Evolutionary conservation across 768 basidiomycete genomes (phyloP), one percentile per base, ranked within the genome.

Genomic region (Nidularia pulvinata): DNA sequence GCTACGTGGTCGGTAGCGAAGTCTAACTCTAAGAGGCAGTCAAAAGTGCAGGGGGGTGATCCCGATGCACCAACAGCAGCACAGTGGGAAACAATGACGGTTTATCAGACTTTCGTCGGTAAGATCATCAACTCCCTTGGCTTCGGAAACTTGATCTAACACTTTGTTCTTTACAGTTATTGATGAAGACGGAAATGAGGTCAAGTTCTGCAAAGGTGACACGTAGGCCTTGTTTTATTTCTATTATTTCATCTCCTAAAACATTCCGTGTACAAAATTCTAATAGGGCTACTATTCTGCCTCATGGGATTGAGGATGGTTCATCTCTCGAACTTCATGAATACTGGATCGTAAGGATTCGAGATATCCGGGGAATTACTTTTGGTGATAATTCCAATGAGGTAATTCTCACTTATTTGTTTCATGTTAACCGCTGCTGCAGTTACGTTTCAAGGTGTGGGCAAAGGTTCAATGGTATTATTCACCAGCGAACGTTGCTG

Each of bases 381-480:
- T 61, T 51, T 7, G 59, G 56, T 6, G 64, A 70, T 4, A 65
- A 59, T 1, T 60, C 61, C 3, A 73, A 59, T 60, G 55, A 55
- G 3, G 72, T 80, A 51, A 46, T 69, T 57, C 16, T 25, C 44
- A 43, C 45, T 30, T 14, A 46, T 37, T 51, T 1, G 14, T 45
- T 19, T 1, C 14, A 34, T 51, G 33, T 13, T 6, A 2, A 9
- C 4, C 32, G 19, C 45, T 11, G 39, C 32, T 43, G 30, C 43
- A 34, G 45, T 39, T 48, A 13, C 7, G 33, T 14, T 19, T 36
- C 1, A 36, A 86, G 78, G 83, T 85, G 0, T 85, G 81, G 81
- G 73, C 69, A 0, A 62, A 57, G 7, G 73, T 86, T 0, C 74
- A 79, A 47, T 87, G 85, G 85, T 84, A 68, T 47, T 87, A 81